Conservation (phyloP, 495 filamentous ascomycete species). For the Neurospora sp. region DNA sequence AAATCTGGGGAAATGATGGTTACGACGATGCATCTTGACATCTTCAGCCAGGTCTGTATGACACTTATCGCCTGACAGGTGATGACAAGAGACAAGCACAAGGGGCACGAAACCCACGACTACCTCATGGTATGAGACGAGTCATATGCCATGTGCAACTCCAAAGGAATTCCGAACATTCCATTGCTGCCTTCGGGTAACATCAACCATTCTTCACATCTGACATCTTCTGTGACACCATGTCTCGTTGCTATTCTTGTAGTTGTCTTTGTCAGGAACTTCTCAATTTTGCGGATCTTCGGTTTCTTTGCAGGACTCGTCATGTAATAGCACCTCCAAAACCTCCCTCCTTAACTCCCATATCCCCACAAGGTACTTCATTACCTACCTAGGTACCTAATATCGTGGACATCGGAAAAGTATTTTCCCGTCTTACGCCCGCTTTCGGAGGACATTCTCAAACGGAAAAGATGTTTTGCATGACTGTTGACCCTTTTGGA, state of each 20-base stretch:
- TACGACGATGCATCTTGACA: background rate
- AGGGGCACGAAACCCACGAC: background rate
- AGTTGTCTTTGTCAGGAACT: background rate
- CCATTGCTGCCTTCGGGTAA: background rate
- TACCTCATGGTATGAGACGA: background rate
- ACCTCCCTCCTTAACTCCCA: too few species aligned
- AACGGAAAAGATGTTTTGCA: background rate
- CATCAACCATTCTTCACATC: background rate
- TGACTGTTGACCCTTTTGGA: background rate
- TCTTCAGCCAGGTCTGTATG: background rate
- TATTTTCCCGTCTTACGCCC: background rate
- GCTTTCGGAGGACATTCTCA: background rate
- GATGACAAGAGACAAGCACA: background rate
- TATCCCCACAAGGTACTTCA: too few species aligned
- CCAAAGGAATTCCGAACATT: background rate
- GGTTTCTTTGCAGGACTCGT: background rate
- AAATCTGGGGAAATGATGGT: background rate
- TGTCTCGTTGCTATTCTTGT: background rate
- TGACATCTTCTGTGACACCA: background rate
- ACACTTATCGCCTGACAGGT: background rate
- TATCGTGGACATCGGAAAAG: background rate
- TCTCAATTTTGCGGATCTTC: background rate
- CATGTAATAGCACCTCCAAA: too few species aligned
- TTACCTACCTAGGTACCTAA: background rate
- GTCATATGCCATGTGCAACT: background rate